These are phyloP conservation scores for Eucalyptus paniculata DNA, from an alignment of 345 rosid genomes.

Conservation along the genomic window DNA sequence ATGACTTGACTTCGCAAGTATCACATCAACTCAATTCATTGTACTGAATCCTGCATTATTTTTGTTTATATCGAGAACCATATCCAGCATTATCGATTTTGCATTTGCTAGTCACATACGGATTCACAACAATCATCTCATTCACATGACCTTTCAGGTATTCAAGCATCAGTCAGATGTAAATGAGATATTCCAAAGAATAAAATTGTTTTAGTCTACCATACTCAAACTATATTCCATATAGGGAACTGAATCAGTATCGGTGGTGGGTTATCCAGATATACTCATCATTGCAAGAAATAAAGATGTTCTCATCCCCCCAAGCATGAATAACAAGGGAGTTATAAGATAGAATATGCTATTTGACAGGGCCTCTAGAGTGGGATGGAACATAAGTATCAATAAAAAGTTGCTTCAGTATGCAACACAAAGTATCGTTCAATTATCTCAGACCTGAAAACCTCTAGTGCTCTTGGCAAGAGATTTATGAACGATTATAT, in stretches of 20 bases:
- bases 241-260: background rate
- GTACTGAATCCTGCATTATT: background rate
- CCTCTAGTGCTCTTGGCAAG: background rate
- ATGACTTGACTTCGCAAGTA: background rate
- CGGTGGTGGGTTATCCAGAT: background rate
- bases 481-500: background rate
- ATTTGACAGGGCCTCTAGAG: background rate
- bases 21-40: background rate
- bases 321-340: background rate
- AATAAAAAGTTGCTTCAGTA: background rate
- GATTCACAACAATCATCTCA: background rate
- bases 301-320: background rate
- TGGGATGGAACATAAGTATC: background rate
- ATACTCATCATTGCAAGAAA: background rate
- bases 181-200: background rate
- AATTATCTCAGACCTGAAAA: background rate
- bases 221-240: background rate
- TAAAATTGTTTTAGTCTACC: background rate
- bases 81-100: background rate
- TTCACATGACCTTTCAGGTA: background rate
- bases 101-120: background rate
- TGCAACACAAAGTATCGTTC: background rate
- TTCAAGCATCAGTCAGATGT: background rate
- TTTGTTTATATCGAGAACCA: background rate
- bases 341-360: background rate